A percentile compares a stretch with the other conserved stretches of the same genome.
These are phyloP conservation scores for Angomonas ambiguus DNA, from an alignment of 208 protist species.

Conservation along the genomic window DNA sequence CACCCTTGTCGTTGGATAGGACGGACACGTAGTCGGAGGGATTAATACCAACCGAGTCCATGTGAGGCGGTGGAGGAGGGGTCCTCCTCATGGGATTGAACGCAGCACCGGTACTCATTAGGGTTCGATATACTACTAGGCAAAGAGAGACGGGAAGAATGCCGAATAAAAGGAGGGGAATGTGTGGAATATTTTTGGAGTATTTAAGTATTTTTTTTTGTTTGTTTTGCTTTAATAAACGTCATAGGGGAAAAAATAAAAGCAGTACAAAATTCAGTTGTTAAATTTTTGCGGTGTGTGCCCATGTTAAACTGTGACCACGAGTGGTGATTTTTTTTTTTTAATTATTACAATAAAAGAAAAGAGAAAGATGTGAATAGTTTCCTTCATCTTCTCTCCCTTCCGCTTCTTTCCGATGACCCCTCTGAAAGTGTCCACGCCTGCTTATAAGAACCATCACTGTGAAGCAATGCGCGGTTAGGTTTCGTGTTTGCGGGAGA, in stretches of 20 bases:
- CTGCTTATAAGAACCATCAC: constrained; percentile 61
- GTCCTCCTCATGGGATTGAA: constrained; percentile 89
- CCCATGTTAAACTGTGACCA: background rate
- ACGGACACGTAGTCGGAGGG: constrained; percentile 54
- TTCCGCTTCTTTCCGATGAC: constrained; percentile 41
- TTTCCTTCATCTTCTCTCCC: constrained; percentile 16
- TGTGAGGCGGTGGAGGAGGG: constrained; percentile 70
- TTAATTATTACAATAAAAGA: constrained; percentile 1
- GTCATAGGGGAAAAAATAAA: too few relatives aligned
- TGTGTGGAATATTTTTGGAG: background rate
- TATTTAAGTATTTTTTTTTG: too few relatives aligned
- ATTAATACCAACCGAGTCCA: constrained; percentile 58
- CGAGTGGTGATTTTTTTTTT: background rate
- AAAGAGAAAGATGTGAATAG: background rate
- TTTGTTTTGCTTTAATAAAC: too few relatives aligned
- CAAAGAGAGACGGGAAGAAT: constrained; percentile 10
- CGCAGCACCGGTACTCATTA: constrained; percentile 40
- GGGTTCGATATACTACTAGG: too few relatives aligned
- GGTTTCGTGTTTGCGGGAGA: constrained; percentile 30
- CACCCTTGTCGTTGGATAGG: constrained; percentile 27
- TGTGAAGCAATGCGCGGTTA: constrained; percentile 45
- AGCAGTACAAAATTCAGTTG: too few relatives aligned
- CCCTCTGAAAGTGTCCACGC: constrained; percentile 53
- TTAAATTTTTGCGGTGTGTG: too few relatives aligned
- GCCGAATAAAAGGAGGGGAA: background rate